Base-by-base conservation (phyloP, 2,329 filamentous ascomycete genomes). In the Rosellinia necatrix region DNA sequence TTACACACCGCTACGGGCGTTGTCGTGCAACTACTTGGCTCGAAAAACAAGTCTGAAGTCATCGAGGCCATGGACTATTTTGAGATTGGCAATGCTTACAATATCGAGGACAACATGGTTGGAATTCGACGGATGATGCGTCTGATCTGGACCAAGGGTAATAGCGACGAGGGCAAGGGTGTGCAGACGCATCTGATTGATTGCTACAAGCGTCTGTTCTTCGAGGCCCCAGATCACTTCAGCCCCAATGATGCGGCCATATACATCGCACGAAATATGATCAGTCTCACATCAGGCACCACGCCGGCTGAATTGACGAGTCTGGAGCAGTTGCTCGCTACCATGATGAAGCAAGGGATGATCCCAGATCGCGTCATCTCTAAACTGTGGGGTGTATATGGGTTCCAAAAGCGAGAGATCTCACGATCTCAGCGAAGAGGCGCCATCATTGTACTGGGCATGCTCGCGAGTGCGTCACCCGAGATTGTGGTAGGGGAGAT, bases 1-100 rank as follows among this genome's bases (percentile, higher is more conserved):
- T 79, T 99, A 19, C 91, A 97, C 64, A 85, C 88, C 9, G 90
- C 91, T 19, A 96, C 92, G 1, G 82, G 82, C 7, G 86, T 86
- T 2, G 87, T 97, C 29, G 91, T 89, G 60, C 93, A 97, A 72
- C 81, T 99, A 15, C 82, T 99, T 3, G 91, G 91, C 5, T 96
- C 94, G 25, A 91, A 90, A 69, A 99, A 99, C 79, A 99, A 99
- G 80, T 96, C 91, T 66, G 94, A 99, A 72, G 90, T 97, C 22
- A 96, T 99, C 60, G 96, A 99, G 72, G 94, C 96, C 13, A 99
- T 99, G 86, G 94, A 99, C 71, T 99, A 96, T 75, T 96, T 99
- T 65, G 92, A 96, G 65, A 86, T 96, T 40, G 89, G 94, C 40
- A 92, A 99, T 71, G 93, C 92, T 5, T 97, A 97, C 80, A 94